Percentiles rank a stretch among this genome's conserved stretches.
These are phyloP conservation scores for Colletotrichum sp. DNA, from an alignment of 2,329 filamentous ascomycete genomes.

Conservation along the genomic window DNA sequence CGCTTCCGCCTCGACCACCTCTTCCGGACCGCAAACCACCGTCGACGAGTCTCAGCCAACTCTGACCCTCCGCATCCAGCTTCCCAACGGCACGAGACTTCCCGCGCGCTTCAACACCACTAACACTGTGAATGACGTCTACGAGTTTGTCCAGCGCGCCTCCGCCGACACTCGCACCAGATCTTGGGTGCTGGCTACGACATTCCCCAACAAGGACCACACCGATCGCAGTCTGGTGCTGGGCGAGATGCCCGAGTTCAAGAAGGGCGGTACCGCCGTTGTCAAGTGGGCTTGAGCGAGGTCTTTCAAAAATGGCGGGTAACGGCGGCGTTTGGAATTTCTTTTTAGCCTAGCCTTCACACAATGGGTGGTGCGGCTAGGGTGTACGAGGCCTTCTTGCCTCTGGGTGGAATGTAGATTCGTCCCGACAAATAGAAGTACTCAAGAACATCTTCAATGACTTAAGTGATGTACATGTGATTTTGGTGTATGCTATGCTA, in stretches of 20 bases:
- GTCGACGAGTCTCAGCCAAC: conserved; percentile 72
- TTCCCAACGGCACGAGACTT: conserved; percentile 78
- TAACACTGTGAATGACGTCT: conserved; percentile 79
- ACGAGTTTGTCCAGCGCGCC: conserved; percentile 73
- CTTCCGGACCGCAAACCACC: conserved; percentile 29
- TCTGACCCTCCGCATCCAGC: conserved; percentile 75
- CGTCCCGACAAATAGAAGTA: conserved; percentile 8
- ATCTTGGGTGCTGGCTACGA: conserved; percentile 79
- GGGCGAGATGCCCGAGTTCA: conserved; percentile 68
- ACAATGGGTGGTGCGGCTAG: neutral
- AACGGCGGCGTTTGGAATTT: conserved; percentile 18
- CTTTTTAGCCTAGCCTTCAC: neutral
- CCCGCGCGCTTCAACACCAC: conserved; percentile 83
- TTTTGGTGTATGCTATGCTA: neutral
- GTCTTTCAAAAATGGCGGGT: neutral
- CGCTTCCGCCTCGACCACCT: conserved; percentile 32
- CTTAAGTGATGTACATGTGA: neutral
- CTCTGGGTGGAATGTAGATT: conserved; percentile 19
- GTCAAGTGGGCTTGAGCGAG: conserved; percentile 58
- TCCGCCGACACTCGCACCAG: conserved; percentile 61
- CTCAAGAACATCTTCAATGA: neutral
- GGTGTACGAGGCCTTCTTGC: neutral
- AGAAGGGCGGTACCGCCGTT: conserved; percentile 68
- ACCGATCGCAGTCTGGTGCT: conserved; percentile 67
- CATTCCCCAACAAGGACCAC: conserved; percentile 83